Percentiles rank a stretch among this genome's conserved stretches.
Conservation (phyloP, 164 flowering plant genomes). For the Amborella trichopoda region DNA sequence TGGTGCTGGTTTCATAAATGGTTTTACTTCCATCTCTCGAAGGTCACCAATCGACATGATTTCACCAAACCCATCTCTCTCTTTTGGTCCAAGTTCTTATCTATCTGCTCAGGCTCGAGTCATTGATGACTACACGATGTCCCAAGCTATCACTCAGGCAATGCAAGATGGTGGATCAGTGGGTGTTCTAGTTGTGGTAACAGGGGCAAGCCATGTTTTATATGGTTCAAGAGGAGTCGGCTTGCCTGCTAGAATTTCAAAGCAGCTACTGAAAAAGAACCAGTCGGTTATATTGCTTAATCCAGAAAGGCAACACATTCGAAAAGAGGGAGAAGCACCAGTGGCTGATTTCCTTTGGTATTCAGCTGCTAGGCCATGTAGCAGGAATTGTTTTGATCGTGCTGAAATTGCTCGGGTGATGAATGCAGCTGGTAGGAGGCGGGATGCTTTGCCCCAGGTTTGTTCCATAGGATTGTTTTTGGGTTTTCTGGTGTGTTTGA, state of each 20-base stretch:
- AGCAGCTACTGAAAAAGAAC: constrained; percentile 74
- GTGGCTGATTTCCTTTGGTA: constrained; percentile 97
- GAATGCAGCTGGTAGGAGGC: constrained; percentile 93
- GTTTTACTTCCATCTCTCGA: constrained; percentile 54
- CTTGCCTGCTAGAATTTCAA: constrained; percentile 87
- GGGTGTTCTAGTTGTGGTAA: constrained; percentile 77
- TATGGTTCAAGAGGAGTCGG: constrained; percentile 92
- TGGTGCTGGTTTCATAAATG: constrained; percentile 88
- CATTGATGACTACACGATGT: constrained; percentile 83
- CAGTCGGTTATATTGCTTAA: constrained; percentile 84
- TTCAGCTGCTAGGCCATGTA: constrained; percentile 93
- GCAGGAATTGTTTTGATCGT: constrained; percentile 89
- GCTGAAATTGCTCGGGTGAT: constrained; percentile 97
- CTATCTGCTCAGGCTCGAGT: constrained; percentile 78
- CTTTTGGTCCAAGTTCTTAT: constrained; percentile 90
- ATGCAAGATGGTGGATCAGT: constrained; percentile 44
- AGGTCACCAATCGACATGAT: constrained; percentile 41
- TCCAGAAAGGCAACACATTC: constrained; percentile 79
- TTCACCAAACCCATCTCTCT: constrained; percentile 31
- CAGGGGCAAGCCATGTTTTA: constrained; percentile 85
- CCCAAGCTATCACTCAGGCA: constrained; percentile 59
- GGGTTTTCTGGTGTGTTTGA: no score
- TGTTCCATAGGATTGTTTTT: no score
- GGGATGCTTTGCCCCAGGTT: constrained; percentile 95
- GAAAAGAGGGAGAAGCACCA: constrained; percentile 93